Evolutionary conservation across 1,139 yeast species (phyloP).

Genomic region (Debaryomyces fabryi): DNA sequence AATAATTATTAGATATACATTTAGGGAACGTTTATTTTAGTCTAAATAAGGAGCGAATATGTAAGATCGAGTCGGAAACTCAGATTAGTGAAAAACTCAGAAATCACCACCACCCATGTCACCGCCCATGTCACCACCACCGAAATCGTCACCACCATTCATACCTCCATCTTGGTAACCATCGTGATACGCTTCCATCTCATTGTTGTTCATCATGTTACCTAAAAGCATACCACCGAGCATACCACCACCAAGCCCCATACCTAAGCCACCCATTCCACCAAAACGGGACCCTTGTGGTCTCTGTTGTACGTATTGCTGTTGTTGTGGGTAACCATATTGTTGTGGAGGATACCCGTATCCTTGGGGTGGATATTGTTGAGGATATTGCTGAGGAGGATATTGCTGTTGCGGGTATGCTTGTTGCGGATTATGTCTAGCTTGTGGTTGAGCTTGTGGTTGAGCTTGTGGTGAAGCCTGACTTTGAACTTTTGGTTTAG

Average conservation of each 20-base stretch:
- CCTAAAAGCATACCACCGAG: constrained; percentile 71
- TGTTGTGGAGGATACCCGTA: constrained; percentile 23
- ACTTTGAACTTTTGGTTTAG: not conserved
- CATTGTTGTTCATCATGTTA: constrained; percentile 40
- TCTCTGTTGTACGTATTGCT: constrained; percentile 19
- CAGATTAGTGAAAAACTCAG: constrained; percentile 8
- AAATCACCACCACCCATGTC: constrained; percentile 31
- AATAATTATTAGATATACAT: not conserved
- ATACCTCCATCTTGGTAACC: constrained; percentile 24
- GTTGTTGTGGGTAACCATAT: constrained; percentile 13
- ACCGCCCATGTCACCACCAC: constrained; percentile 30
- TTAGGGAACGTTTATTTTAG: not conserved
- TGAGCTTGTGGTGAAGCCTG: constrained; percentile 18
- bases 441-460: constrained; percentile 12
- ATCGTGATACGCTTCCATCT: constrained; percentile 26
- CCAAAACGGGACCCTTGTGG: constrained; percentile 12
- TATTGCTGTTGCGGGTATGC: constrained; percentile 5
- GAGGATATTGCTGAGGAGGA: constrained; percentile 14
- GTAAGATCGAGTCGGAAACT: not conserved
- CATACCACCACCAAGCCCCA: constrained; percentile 83
- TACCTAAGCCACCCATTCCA: constrained; percentile 49
- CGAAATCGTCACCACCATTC: constrained; percentile 33
- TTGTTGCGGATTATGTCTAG: constrained; percentile 9
- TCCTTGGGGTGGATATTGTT: constrained; percentile 19
- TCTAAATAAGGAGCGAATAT: not conserved